Conservation (phyloP, 2,329 filamentous ascomycete species). For the Leptographium radiaticola region DNA sequence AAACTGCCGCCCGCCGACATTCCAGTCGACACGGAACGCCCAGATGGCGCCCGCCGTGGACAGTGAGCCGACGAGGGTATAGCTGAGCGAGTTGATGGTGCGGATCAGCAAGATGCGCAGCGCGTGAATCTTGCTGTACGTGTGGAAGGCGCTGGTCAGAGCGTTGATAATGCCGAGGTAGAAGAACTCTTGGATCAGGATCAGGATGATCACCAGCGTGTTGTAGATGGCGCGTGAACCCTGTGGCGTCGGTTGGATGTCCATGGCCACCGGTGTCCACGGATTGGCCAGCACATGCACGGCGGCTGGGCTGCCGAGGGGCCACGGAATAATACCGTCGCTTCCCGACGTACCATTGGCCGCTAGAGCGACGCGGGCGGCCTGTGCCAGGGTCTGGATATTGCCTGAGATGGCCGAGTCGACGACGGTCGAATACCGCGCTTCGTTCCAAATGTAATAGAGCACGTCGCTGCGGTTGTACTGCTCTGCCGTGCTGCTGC, state of each 20-base stretch:
- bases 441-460: constrained; percentile 24
- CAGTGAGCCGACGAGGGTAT: constrained; percentile 25
- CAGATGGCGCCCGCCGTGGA: constrained; percentile 27
- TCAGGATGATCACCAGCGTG: constrained; percentile 25
- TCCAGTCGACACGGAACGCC: constrained; percentile 29
- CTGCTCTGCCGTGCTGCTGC: constrained; percentile 1
- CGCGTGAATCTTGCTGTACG: constrained; percentile 21
- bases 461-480: constrained; percentile 22
- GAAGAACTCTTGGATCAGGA: constrained; percentile 21
- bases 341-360: constrained; percentile 13
- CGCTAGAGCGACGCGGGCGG: constrained; percentile 11
- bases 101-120: constrained; percentile 19
- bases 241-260: constrained; percentile 23
- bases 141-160: constrained; percentile 22
- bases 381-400: constrained; percentile 9
- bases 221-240: constrained; percentile 23
- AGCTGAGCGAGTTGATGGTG: constrained; percentile 16
- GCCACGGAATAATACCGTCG: constrained; percentile 7
- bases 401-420: constrained; percentile 17
- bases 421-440: constrained; percentile 20
- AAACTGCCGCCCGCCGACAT: constrained; percentile 19
- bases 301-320: constrained; percentile 12
- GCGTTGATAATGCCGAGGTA: constrained; percentile 21
- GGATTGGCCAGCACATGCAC: constrained; percentile 18
- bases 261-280: constrained; percentile 15